Evolutionary conservation across 345 rosid species (phyloP), one percentile per base, ranked within the genome.

Genomic region (thale cress (Arabidopsis thaliana)): DNA sequence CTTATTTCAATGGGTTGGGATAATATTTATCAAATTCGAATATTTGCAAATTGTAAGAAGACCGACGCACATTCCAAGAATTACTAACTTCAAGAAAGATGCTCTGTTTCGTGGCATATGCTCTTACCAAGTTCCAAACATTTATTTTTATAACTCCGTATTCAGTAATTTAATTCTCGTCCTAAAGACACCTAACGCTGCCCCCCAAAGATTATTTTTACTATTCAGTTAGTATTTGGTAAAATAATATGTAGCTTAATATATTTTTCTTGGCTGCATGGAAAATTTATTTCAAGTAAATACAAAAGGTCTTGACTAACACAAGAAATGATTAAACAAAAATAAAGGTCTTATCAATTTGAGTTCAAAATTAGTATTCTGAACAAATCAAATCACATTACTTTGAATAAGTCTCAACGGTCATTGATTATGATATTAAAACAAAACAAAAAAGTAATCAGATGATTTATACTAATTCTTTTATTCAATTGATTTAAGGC

Each of bases 21-120:
- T 34, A 34, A 24, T 23, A 34, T 38, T 59, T 11, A 71, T 28
- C 24, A 32, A 11, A 53, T 42, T 53, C 46, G 16, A 64, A 55
- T 36, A 34, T 56, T 36, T 45, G 28, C 53, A 52, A 25, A 22
- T 7, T 60, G 23, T 22, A 36, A 63, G 32, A 64, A 37, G 20
- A 16, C 32, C 32, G 37, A 20, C 49, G 28, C 75, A 50, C 1
- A 57, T 63, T 28, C 12, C 76, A 41, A 70, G 80, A 56, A 16
- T 46, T 23, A 56, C 72, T 36, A 28, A 71, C 76, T 70, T 78
- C 69, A 50, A 78, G 81, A 65, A 78, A 78, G 81, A 78, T 71
- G 76, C 81, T 5, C n/a, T 71, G 40, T 3, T 49, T 58, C 76
- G 67, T 77, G 80, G 76, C 80, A 77, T 77, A 57, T 71, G 33